Conservation (phyloP, 2,329 filamentous ascomycete genomes). For the Xylaria multiplex region DNA sequence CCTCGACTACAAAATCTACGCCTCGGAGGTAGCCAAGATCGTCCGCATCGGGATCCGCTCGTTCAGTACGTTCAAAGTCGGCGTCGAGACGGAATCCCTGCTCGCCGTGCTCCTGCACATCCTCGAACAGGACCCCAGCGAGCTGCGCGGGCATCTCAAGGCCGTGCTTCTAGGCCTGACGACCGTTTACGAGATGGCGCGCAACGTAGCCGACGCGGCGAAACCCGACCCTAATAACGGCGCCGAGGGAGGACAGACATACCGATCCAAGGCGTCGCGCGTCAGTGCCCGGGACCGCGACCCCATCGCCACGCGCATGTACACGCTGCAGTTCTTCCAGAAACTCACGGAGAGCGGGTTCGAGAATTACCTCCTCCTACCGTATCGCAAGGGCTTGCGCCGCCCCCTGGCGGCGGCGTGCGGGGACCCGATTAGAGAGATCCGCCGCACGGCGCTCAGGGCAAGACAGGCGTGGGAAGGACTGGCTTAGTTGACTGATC, state of each 20-base stretch:
- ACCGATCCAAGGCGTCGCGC: constrained; percentile 19
- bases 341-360: constrained; percentile 58
- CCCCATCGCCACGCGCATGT: constrained; percentile 55
- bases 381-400: constrained; percentile 57
- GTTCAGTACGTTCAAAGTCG: constrained; percentile 54
- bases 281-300: constrained; percentile 28
- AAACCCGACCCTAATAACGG: constrained; percentile 9
- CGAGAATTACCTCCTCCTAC: constrained; percentile 58
- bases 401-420: constrained; percentile 61
- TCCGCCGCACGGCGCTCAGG: constrained; percentile 60
- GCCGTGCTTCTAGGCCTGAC: constrained; percentile 60
- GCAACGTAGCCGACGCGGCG: constrained; percentile 40
- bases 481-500: constrained; percentile 12
- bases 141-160: constrained; percentile 59
- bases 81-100: constrained; percentile 59
- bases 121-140: constrained; percentile 57
- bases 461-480: constrained; percentile 61
- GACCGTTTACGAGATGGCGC: constrained; percentile 49
- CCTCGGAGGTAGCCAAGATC: constrained; percentile 60
- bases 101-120: constrained; percentile 61
- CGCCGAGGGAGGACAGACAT: neutral
- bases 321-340: constrained; percentile 60
- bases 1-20: constrained; percentile 62
- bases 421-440: constrained; percentile 63
- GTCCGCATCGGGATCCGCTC: constrained; percentile 61